Evolutionary conservation across 768 basidiomycete species (phyloP).

Genomic region (Xerocomus brunneocitrinus): DNA sequence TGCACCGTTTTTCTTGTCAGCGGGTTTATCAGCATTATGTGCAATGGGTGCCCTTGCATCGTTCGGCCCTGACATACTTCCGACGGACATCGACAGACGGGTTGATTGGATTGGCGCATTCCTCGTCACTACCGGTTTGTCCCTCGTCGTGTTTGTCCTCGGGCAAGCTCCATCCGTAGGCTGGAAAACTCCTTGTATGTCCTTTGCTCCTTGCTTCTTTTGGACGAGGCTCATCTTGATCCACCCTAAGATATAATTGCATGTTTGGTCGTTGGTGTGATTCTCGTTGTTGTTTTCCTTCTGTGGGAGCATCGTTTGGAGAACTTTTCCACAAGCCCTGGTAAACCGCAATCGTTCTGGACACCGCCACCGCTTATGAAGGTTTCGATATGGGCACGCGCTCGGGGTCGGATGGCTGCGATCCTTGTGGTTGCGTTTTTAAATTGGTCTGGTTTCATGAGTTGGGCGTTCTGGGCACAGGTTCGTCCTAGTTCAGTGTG

Average conservation of each 20-base stretch:
- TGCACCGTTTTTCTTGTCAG: conserved; percentile 55
- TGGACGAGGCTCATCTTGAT: conserved; percentile 19
- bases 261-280: conserved; percentile 56
- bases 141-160: conserved; percentile 69
- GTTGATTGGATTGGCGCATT: conserved; percentile 78
- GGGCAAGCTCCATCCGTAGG: conserved; percentile 61
- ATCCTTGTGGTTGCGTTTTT: conserved; percentile 62
- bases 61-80: conserved; percentile 53
- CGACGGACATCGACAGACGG: conserved; percentile 39
- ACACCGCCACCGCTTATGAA: conserved; percentile 63
- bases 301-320: conserved; percentile 66
- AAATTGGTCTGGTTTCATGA: conserved; percentile 54
- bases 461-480: conserved; percentile 51
- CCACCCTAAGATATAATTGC: conserved; percentile 58
- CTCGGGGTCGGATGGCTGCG: conserved; percentile 55
- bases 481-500: conserved; percentile 16
- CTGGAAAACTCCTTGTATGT: conserved; percentile 58
- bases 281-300: conserved; percentile 53
- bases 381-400: conserved; percentile 58
- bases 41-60: conserved; percentile 46
- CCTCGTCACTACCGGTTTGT: conserved; percentile 59
- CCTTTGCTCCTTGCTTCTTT: background rate
- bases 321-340: conserved; percentile 8
- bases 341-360: conserved; percentile 25
- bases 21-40: conserved; percentile 52